Base-by-base conservation (phyloP, 805 yeast genomes). In the Saturnispora hagleri region DNA sequence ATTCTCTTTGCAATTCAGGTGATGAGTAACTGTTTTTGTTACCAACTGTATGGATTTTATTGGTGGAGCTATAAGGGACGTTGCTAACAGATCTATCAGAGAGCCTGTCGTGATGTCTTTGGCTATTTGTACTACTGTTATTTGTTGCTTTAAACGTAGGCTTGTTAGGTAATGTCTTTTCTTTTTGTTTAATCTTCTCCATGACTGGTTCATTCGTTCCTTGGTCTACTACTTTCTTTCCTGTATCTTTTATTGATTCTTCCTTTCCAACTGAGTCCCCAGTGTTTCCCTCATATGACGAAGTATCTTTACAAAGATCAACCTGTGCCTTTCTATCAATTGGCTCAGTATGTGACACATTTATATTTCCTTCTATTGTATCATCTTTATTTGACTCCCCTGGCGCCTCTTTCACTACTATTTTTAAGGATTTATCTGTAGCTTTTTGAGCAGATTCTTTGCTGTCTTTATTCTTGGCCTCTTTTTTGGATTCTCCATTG, bases 371-470 rank as follows among this genome's bases (percentile, higher is more conserved):
- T 17, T 20, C 35, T 24, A 17, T 31, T 5, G 6, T 18, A 31
- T 42, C 54, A 4, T 3, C 9, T 12, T 22, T 28, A 7, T n/a
- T 36, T 17, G n/a, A 31, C 17, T 27, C 31, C 15, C 40, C 43
- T 15, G 6, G 18, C 5, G 15, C 31, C 20, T 43, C 38, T 24
- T 41, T 36, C 9, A 7, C 48, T 18, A 34, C 48, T 15, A 26
- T 48, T 22, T 33, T 46, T 27, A 40, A 36, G 12, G 48, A 50
- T 4, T 33, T 47, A 12, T 43, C 47, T 9, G 43, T 44, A 31
- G n/a, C 15, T 31, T 31, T 31, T 10, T 10, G 15, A 31, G 13
- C 12, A 31, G 5, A 13, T 15, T 9, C 47, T n/a, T 12, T 18
- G 8, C 41, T 13, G 44, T 26, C n/a, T 13, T 44, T 17, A 10